A percentile compares a stretch with the other conserved stretches of the same genome.
phyloP scores from a whole-genome alignment of 257 asterid genomes.

The Lavandula angustifolia region DNA sequence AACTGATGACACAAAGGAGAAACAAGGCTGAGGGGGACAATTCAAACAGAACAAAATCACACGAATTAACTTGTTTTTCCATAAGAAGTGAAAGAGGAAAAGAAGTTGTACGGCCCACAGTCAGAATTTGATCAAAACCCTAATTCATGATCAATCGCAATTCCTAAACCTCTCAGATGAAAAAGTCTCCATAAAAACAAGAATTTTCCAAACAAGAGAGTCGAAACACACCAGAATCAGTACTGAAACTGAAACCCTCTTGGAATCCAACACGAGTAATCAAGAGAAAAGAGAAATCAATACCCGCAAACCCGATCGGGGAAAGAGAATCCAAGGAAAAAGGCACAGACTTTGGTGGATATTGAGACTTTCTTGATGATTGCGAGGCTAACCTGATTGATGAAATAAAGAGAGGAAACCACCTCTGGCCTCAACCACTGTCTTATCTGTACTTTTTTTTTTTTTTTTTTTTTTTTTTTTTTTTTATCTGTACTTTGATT shows the following conservation, averaged over 20 bases:
- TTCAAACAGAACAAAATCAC: background rate
- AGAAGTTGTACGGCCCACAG: constrained; percentile 11
- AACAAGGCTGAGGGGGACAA: background rate
- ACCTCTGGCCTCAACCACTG: constrained; percentile 31
- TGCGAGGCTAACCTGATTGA: constrained; percentile 26
- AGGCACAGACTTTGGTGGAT: constrained; percentile 21
- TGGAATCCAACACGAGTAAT: constrained; percentile 31
- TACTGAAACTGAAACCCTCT: constrained; percentile 37
- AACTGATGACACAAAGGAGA: background rate
- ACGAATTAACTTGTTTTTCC: background rate
- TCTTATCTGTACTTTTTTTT: constrained; percentile 36
- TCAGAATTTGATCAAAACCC: constrained; percentile 39
- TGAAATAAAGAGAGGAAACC: constrained; percentile 27
- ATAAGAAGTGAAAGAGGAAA: background rate
- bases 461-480: too few species aligned
- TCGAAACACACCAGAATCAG: constrained; percentile 33
- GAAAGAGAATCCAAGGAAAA: too few species aligned
- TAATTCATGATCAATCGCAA: constrained; percentile 29
- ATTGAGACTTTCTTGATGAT: constrained; percentile 10
- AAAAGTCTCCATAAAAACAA: constrained; percentile 28
- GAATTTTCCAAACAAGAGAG: constrained; percentile 31
- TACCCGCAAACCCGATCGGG: constrained; percentile 28
- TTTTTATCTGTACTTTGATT: constrained; percentile 36
- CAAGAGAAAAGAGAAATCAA: constrained; percentile 32
- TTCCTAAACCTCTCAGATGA: constrained; percentile 28